Conservation (phyloP, 106 monocot genomes). For the Dactylorhiza incarnata region DNA sequence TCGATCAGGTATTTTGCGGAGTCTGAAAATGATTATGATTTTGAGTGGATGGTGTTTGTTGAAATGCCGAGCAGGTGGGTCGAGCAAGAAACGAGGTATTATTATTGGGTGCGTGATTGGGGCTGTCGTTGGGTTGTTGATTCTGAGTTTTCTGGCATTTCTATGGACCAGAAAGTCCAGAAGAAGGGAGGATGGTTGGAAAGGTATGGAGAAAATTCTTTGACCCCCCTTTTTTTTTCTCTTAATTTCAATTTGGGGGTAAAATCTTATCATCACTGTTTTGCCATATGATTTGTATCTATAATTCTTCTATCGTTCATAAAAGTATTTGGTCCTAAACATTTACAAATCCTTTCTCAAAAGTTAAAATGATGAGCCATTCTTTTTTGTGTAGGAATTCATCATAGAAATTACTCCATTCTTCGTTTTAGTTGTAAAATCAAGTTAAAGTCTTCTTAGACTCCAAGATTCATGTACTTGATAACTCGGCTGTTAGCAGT, state of each 20-base stretch:
- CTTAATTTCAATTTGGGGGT: neutral
- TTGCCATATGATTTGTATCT: too few relatives aligned
- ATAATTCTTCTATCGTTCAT: too few relatives aligned
- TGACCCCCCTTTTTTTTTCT: neutral
- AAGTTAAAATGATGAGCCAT: too few relatives aligned
- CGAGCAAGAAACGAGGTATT: constrained; percentile 18
- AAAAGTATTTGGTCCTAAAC: too few relatives aligned
- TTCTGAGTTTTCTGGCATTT: constrained; percentile 20
- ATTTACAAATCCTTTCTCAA: too few relatives aligned
- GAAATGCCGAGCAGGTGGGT: constrained; percentile 18
- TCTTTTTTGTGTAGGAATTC: too few relatives aligned
- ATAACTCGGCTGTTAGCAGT: too few relatives aligned
- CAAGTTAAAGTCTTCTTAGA: too few relatives aligned
- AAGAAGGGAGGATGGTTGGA: constrained; percentile 1
- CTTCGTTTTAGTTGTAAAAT: too few relatives aligned
- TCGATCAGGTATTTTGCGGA: constrained; percentile 11
- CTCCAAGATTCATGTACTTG: too few relatives aligned
- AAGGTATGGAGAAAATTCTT: constrained; percentile 19
- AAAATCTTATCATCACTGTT: too few relatives aligned
- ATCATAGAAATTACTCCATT: too few relatives aligned
- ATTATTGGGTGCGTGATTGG: constrained; percentile 44
- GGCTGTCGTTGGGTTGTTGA: constrained; percentile 28
- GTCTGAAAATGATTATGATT: neutral
- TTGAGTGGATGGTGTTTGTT: constrained; percentile 6
- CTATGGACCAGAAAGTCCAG: constrained; percentile 22